Evolutionary conservation across 2,329 filamentous ascomycete genomes (phyloP).

Genomic region (Fusarium sp.): DNA sequence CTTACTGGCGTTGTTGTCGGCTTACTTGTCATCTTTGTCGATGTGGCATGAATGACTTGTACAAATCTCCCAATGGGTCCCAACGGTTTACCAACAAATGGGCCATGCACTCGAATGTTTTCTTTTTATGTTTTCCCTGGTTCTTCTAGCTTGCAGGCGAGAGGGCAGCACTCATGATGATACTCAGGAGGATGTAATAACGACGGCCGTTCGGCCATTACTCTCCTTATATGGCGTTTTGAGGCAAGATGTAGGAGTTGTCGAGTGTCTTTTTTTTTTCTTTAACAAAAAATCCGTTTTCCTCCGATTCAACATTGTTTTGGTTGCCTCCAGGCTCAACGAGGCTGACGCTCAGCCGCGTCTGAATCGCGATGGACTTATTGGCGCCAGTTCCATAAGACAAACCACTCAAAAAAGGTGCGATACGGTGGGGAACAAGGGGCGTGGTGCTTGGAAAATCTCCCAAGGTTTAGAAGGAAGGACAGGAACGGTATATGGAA

Average conservation of each 20-base stretch:
- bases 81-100: conserved; percentile 3
- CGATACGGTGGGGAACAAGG: conserved; percentile 7
- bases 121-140: conserved; percentile 13
- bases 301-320: conserved; percentile 18
- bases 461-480: conserved; percentile 40
- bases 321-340: background rate
- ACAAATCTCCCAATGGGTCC: conserved; percentile 11
- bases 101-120: conserved; percentile 8
- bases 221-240: conserved; percentile 50
- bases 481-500: conserved; percentile 28
- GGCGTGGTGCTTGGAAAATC: conserved; percentile 40
- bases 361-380: background rate
- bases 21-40: conserved; percentile 15
- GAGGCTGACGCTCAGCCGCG: background rate
- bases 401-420: conserved; percentile 7
- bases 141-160: conserved; percentile 35
- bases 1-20: conserved; percentile 21
- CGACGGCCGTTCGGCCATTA: conserved; percentile 49
- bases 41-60: conserved; percentile 16
- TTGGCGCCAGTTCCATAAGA: background rate
- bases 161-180: conserved; percentile 41
- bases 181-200: conserved; percentile 50
- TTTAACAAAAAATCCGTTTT: background rate
- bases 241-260: conserved; percentile 43
- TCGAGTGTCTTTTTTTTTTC: conserved; percentile 27